phyloP scores from a whole-genome alignment of 163 green algal species.

The Chloromonas sp. region DNA sequence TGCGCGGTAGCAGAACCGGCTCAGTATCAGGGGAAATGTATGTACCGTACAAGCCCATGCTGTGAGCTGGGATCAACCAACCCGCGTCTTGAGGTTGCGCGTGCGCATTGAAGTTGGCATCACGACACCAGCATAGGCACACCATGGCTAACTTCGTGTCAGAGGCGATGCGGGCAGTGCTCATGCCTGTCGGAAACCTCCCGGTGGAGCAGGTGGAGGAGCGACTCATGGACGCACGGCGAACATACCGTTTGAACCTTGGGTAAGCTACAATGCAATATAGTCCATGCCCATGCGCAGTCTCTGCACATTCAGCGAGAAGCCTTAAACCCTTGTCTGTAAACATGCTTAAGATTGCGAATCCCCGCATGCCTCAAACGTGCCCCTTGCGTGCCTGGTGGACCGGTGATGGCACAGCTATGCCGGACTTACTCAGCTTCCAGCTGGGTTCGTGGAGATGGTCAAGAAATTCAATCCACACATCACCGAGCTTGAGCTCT shows the following conservation, averaged over 20 bases:
- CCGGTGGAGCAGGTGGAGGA: constrained; percentile 28
- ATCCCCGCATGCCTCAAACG: not conserved
- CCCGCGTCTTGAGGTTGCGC: too few relatives aligned
- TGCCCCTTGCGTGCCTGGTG: not conserved
- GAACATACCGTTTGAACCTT: constrained; percentile 58
- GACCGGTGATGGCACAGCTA: constrained; percentile 31
- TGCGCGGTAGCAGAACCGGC: too few relatives aligned
- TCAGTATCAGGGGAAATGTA: too few relatives aligned
- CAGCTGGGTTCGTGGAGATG: constrained; percentile 43
- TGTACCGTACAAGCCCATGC: too few relatives aligned
- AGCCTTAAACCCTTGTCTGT: not conserved
- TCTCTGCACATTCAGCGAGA: not conserved
- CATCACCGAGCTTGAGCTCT: constrained; percentile 64
- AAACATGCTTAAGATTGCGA: not conserved
- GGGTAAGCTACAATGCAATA: constrained; percentile 22
- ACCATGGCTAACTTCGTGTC: not conserved
- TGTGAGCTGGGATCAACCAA: too few relatives aligned
- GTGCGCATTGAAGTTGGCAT: too few relatives aligned
- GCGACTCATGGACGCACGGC: constrained; percentile 43
- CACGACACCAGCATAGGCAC: too few relatives aligned
- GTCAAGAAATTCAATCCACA: constrained; percentile 58
- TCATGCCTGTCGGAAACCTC: constrained; percentile 7
- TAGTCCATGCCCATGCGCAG: not conserved
- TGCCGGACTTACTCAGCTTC: constrained; percentile 42
- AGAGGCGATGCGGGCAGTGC: not conserved